Percentiles rank a stretch among this genome's conserved stretches.
phyloP scores from a whole-genome alignment of 78 protist genomes.

The Dictyostelium firmibasis region DNA sequence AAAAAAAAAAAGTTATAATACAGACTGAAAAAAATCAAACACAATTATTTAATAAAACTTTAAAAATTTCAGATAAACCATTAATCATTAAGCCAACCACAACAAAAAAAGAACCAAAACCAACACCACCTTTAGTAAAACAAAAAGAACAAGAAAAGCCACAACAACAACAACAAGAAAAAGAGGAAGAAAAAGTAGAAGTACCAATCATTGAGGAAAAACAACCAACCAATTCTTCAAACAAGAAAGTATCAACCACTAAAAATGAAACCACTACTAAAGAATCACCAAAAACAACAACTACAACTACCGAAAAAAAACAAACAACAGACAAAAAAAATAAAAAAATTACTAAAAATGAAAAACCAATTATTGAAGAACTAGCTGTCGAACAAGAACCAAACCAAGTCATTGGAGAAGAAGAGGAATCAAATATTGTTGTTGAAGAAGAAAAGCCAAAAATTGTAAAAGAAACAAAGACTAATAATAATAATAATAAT shows the following conservation, averaged over 20 bases:
- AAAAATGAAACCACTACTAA: neutral
- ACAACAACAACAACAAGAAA: neutral
- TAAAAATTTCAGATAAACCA: slow-evolving; percentile 9
- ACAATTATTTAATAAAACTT: slow-evolving; percentile 35
- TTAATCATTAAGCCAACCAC: neutral
- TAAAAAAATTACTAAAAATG: neutral
- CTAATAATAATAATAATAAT: neutral
- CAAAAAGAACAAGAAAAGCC: neutral
- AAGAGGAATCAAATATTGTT: neutral
- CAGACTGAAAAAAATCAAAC: slow-evolving; percentile 36
- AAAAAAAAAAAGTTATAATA: slow-evolving; percentile 46
- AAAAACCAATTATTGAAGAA: neutral
- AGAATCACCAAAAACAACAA: neutral
- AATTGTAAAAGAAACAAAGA: neutral
- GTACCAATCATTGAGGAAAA: neutral
- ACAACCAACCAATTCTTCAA: neutral
- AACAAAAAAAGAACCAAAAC: neutral
- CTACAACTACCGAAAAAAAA: neutral
- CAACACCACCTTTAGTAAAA: neutral
- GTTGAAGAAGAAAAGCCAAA: neutral
- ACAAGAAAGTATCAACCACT: neutral
- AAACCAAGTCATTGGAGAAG: neutral
- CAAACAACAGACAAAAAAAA: neutral
- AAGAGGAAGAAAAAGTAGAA: neutral
- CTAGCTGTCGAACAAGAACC: neutral